A percentile compares a stretch with the other conserved stretches of the same genome.
phyloP scores from a whole-genome alignment of 768 basidiomycete species.

The Lentinula edodes region DNA sequence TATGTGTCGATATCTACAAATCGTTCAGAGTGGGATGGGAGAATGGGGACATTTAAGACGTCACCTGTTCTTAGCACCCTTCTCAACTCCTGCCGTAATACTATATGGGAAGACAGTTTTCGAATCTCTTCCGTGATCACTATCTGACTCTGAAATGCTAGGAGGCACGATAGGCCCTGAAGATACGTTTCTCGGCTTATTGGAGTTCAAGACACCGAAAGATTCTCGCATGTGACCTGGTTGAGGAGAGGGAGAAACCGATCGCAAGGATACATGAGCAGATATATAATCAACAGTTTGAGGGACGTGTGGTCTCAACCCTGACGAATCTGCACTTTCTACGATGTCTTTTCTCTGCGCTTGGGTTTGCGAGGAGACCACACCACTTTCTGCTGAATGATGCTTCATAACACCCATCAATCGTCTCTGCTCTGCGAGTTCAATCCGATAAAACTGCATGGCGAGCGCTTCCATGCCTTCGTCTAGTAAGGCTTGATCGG shows the following conservation, averaged over 20 bases:
- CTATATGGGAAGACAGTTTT: constrained; percentile 67
- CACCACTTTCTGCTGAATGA: constrained; percentile 60
- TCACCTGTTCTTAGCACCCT: constrained; percentile 89
- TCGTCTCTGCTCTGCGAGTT: constrained; percentile 84
- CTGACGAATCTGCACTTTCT: background rate
- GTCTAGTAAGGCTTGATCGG: constrained; percentile 38
- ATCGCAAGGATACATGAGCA: background rate
- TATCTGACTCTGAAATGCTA: constrained; percentile 5
- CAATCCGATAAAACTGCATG: constrained; percentile 90
- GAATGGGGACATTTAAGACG: constrained; percentile 8
- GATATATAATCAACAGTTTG: background rate
- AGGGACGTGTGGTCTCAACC: background rate
- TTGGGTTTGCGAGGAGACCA: background rate
- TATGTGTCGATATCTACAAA: constrained; percentile 76
- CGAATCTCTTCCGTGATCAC: constrained; percentile 10
- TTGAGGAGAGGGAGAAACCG: background rate
- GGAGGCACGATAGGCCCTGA: background rate
- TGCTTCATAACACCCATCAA: constrained; percentile 90
- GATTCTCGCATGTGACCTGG: background rate
- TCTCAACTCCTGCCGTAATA: constrained; percentile 93
- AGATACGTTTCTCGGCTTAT: background rate
- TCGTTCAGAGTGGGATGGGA: background rate
- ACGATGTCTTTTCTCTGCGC: background rate
- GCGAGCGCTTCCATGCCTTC: constrained; percentile 78
- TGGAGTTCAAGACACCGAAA: background rate